These are phyloP conservation scores for Leptographium radiaticola DNA, from an alignment of 2,329 filamentous ascomycete genomes.

Conservation along the genomic window DNA sequence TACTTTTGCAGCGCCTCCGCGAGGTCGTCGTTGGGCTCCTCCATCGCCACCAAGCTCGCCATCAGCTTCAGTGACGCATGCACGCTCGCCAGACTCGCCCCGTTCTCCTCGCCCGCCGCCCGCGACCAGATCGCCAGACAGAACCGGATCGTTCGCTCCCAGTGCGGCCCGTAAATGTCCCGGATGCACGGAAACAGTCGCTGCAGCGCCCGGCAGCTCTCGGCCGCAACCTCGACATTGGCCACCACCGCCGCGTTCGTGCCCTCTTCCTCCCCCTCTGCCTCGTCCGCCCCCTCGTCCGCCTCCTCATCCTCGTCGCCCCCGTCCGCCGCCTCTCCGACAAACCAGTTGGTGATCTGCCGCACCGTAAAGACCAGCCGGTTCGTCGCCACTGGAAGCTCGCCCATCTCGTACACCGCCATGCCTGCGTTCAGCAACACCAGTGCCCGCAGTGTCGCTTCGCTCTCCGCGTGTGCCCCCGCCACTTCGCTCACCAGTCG, in stretches of 20 bases:
- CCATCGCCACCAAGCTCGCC: conserved; percentile 45
- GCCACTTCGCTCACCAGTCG: conserved; percentile 48
- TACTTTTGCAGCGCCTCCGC: conserved; percentile 56
- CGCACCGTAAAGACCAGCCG: conserved; percentile 73
- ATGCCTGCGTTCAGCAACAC: conserved; percentile 41
- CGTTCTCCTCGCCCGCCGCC: conserved; percentile 25
- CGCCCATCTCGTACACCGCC: conserved; percentile 35
- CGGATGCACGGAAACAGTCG: conserved; percentile 59
- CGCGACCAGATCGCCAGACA: conserved; percentile 45
- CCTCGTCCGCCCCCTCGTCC: neutral
- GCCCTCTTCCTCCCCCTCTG: neutral
- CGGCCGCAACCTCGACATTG: conserved; percentile 28
- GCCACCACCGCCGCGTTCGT: conserved; percentile 12
- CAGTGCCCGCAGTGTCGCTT: conserved; percentile 34
- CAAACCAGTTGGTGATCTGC: conserved; percentile 59
- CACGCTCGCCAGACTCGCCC: conserved; percentile 46
- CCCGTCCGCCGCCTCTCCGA: conserved; percentile 18
- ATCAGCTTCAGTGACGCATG: conserved; percentile 64
- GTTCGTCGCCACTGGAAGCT: conserved; percentile 48
- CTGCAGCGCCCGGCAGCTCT: conserved; percentile 43
- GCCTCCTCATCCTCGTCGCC: neutral
- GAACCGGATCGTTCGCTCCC: conserved; percentile 53
- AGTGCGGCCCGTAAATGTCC: conserved; percentile 80
- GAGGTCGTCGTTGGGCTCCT: conserved; percentile 76
- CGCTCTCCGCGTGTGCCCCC: conserved; percentile 27